phyloP scores from a whole-genome alignment of 495 filamentous ascomycete genomes.

The Xylaria cubensis region DNA sequence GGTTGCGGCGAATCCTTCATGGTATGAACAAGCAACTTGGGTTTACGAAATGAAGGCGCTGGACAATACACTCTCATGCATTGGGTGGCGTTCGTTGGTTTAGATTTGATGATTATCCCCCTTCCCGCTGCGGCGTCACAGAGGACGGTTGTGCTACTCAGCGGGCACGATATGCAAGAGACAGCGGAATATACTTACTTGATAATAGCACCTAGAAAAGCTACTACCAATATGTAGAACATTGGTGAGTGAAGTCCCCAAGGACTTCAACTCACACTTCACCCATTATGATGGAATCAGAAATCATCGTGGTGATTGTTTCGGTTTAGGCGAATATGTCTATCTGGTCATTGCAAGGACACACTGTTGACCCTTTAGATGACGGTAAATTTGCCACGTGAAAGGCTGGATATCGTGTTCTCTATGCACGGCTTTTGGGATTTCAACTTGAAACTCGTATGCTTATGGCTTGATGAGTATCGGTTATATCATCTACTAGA shows the following conservation, averaged over 20 bases:
- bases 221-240: background rate
- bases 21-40: conserved; percentile 57
- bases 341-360: too few relatives aligned
- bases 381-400: background rate
- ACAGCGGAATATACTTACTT: background rate
- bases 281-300: too few relatives aligned
- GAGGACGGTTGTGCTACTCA: background rate
- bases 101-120: background rate
- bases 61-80: conserved; percentile 23
- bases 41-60: conserved; percentile 3
- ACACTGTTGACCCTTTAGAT: too few relatives aligned
- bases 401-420: background rate
- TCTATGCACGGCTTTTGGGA: too few relatives aligned
- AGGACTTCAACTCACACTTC: background rate
- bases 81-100: conserved; percentile 25
- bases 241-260: background rate
- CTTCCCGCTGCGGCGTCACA: background rate
- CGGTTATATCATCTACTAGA: too few relatives aligned
- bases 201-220: conserved; percentile 21
- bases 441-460: too few relatives aligned
- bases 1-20: conserved; percentile 98
- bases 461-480: background rate
- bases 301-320: too few relatives aligned
- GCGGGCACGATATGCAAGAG: background rate
- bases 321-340: too few relatives aligned